phyloP scores from a whole-genome alignment of 2,329 filamentous ascomycete genomes.

The Sphaceloma murrayae region DNA sequence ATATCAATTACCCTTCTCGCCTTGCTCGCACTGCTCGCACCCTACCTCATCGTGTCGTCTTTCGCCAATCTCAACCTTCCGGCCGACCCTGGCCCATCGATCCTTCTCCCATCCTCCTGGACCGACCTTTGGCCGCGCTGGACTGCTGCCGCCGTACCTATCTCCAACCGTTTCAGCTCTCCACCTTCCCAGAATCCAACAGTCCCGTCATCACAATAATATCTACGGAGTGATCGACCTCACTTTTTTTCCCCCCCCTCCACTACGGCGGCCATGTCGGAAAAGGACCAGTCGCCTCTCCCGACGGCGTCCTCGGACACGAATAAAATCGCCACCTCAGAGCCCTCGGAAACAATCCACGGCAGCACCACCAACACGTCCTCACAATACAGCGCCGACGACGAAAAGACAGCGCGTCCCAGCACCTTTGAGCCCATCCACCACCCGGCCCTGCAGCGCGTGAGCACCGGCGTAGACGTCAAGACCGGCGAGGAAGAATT shows the following conservation, averaged over 20 bases:
- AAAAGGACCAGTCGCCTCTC: neutral
- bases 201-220: conserved; percentile 12
- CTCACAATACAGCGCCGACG: conserved; percentile 6
- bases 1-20: no score
- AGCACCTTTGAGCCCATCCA: conserved; percentile 7
- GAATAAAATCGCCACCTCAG: neutral
- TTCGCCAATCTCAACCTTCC: no score
- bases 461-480: conserved; percentile 48
- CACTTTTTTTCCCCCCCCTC: neutral
- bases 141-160: conserved; percentile 1
- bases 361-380: conserved; percentile 6
- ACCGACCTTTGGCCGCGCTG: no score
- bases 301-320: neutral
- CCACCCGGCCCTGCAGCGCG: conserved; percentile 15
- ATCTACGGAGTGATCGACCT: neutral
- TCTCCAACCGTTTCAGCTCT: conserved; percentile 6
- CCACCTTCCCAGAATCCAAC: conserved; percentile 10
- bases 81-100: no score
- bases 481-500: conserved; percentile 62
- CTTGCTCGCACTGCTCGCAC: no score
- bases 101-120: no score
- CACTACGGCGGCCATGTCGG: conserved; percentile 4
- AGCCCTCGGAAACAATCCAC: conserved; percentile 3
- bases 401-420: neutral
- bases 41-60: no score